These are phyloP conservation scores for Medicago ruthenica DNA, from an alignment of 306 rosid species.

Conservation along the genomic window DNA sequence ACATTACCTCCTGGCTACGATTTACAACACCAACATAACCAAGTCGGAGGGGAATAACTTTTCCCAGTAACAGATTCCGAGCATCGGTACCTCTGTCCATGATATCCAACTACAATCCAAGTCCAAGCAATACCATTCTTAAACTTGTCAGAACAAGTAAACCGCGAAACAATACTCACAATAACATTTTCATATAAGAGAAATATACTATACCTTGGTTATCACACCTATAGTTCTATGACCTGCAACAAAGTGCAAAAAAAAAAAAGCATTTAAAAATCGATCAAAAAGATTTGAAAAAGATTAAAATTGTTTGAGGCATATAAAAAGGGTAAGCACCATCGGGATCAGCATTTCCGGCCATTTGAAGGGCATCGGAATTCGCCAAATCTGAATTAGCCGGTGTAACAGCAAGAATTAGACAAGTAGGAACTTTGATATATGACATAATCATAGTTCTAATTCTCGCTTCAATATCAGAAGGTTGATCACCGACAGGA, in stretches of 20 bases:
- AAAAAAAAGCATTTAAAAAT: slow-evolving; percentile 1
- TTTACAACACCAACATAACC: slow-evolving; percentile 96
- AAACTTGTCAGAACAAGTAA: slow-evolving; percentile 43
- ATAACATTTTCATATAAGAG: slow-evolving; percentile 5
- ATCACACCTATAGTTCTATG: slow-evolving; percentile 91
- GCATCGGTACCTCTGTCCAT: slow-evolving; percentile 99
- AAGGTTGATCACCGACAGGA: slow-evolving; percentile 99
- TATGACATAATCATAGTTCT: slow-evolving; percentile 97
- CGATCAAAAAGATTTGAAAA: slow-evolving; percentile 8
- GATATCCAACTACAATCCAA: slow-evolving; percentile 76
- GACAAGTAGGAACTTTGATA: slow-evolving; percentile 77
- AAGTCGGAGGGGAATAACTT: slow-evolving; percentile 88
- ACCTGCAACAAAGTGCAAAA: slow-evolving; percentile 56
- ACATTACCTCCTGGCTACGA: slow-evolving; percentile 93
- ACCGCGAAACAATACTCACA: slow-evolving; percentile 26
- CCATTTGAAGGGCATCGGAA: slow-evolving; percentile 99
- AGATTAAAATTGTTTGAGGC: not conserved
- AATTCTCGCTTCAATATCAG: slow-evolving; percentile 89
- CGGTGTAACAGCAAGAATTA: slow-evolving; percentile 93
- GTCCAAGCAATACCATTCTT: slow-evolving; percentile 22
- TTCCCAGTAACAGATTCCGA: slow-evolving; percentile 85
- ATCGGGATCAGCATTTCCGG: slow-evolving; percentile 98
- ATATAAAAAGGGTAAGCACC: slow-evolving; percentile 51
- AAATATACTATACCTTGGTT: slow-evolving; percentile 71
- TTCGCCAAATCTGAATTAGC: slow-evolving; percentile 98